Percentiles rank a stretch among this genome's conserved stretches.
phyloP scores from a whole-genome alignment of 2,329 filamentous ascomycete genomes.

The Aureobasidium namibiae region DNA sequence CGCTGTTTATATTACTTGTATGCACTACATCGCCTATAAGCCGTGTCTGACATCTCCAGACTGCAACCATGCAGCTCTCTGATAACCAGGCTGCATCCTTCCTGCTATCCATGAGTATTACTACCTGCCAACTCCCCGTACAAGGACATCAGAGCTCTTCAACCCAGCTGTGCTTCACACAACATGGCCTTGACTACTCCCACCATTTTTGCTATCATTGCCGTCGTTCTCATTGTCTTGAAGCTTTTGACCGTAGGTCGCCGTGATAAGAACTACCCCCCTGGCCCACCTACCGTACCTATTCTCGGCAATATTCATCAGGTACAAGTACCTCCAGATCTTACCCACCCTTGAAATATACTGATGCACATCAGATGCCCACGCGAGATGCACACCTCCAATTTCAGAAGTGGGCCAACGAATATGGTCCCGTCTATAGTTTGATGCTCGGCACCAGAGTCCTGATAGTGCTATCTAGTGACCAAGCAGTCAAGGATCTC shows the following conservation, averaged over 20 bases:
- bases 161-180: background rate
- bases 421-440: conserved; percentile 45
- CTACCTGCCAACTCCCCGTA: too few relatives aligned
- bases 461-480: conserved; percentile 40
- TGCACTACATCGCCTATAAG: background rate
- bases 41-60: too few relatives aligned
- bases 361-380: conserved; percentile 30
- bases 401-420: conserved; percentile 44
- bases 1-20: background rate
- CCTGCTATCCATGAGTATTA: background rate
- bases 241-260: conserved; percentile 14
- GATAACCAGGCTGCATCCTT: background rate
- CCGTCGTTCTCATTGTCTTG: background rate
- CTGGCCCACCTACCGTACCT: conserved; percentile 22
- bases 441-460: conserved; percentile 42
- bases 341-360: background rate
- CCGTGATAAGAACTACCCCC: conserved; percentile 19
- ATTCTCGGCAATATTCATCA: conserved; percentile 23
- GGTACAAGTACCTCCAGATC: background rate
- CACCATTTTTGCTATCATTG: background rate
- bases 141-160: background rate
- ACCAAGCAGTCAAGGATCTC: conserved; percentile 40
- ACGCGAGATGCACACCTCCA: conserved; percentile 35
- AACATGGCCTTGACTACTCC: background rate
- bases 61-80: background rate